Base-by-base conservation (phyloP, 2,329 filamentous ascomycete genomes). In the Aspergillus sp. region DNA sequence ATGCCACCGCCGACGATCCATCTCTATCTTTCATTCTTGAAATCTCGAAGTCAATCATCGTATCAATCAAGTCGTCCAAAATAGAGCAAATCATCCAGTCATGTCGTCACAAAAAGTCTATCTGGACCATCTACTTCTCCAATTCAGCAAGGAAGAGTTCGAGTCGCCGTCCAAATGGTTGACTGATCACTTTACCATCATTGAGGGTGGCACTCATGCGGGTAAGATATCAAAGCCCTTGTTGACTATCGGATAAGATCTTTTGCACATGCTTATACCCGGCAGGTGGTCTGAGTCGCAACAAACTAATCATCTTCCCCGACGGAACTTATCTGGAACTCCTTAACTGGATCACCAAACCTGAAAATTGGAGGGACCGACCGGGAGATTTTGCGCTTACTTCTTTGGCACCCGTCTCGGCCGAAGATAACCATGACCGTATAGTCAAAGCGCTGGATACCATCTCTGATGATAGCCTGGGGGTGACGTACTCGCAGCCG, bases 321-420 rank as follows among this genome's bases (percentile, higher is more conserved):
- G 62, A 63, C 27, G 52, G 53, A 15, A 63, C 59, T 7, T 63
- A 63, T 36, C 56, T 63, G 11, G 62, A 63, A 36, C 56, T 63
- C 11, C 60, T 59, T 11, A 59, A 61, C 17, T 59, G 59, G 59
- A 54, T 61, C 13, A 51, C 21, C 38, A 59, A 60, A 23, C 60
- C 60, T 7, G 41, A 57, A 3, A 41, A 56, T 36, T 62, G 60
- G 60, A 50, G 49, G 30, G 25, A 30, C 10, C 58, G 47, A 39
- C 62, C 62, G 1, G 62, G 62, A 1, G 62, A 63, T 50, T 63
- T 61, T 10, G 62, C 62, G 7, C 56, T 63, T 19, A 63, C 62
- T 19, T 39, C 55, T 5, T 17, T 59, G 8, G 36, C 44, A 10
- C 56, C 56, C 3, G 38, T 57, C 21, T 39, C 59, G 8, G 59